These are phyloP conservation scores for Tricholoma bakamatsutake DNA, from an alignment of 768 basidiomycete species.

Conservation along the genomic window DNA sequence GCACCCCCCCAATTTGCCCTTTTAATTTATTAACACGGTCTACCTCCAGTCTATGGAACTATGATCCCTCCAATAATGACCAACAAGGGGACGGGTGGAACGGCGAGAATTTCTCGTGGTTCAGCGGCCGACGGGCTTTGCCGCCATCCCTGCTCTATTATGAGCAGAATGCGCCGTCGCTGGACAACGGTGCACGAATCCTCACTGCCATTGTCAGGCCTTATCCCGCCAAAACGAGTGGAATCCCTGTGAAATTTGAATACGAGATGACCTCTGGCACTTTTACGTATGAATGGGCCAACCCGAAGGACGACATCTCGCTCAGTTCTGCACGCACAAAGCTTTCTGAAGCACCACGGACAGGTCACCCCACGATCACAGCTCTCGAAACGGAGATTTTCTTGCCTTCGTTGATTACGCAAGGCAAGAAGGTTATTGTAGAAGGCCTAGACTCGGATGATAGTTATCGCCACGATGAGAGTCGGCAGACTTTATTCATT, in stretches of 20 bases:
- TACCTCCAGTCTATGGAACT: constrained; percentile 78
- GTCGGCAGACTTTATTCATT: constrained; percentile 71
- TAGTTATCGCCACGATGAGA: constrained; percentile 52
- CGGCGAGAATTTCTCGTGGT: constrained; percentile 97
- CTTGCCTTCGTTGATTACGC: constrained; percentile 58
- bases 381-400: constrained; percentile 82
- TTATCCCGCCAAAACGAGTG: constrained; percentile 87
- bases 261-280: constrained; percentile 75
- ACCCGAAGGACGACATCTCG: constrained; percentile 20
- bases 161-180: constrained; percentile 55
- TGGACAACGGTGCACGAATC: constrained; percentile 82
- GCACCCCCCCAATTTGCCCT: constrained; percentile 23
- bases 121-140: constrained; percentile 55
- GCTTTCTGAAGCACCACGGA: constrained; percentile 33
- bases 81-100: constrained; percentile 84
- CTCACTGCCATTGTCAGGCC: constrained; percentile 80
- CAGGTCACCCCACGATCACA: constrained; percentile 31
- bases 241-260: constrained; percentile 65
- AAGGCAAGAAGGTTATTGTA: constrained; percentile 52
- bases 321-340: constrained; percentile 9
- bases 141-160: constrained; percentile 50
- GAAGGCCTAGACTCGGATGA: constrained; percentile 48
- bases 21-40: background rate
- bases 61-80: constrained; percentile 86
- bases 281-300: constrained; percentile 63